A percentile compares a stretch with the other conserved stretches of the same genome.
Evolutionary conservation across 257 asterid species (phyloP).

Genomic region (Cordia subcordata): DNA sequence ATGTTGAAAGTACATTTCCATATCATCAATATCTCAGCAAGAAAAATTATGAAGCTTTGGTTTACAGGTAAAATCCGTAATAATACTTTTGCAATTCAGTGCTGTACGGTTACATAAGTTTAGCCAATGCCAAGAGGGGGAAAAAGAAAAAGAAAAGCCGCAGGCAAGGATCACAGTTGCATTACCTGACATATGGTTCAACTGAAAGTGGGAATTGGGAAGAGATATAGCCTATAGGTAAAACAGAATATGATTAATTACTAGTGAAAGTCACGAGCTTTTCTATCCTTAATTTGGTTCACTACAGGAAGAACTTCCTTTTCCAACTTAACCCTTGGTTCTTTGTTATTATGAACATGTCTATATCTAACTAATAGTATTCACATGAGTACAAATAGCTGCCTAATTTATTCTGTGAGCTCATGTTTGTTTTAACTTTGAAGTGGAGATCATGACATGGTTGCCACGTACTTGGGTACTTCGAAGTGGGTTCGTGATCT

Average conservation of each 20-base stretch:
- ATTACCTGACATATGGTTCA: no score
- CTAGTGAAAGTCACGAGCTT: no score
- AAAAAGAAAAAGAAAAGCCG: no score
- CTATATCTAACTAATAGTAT: neutral
- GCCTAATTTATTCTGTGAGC: neutral
- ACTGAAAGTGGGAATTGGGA: no score
- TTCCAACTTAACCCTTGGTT: neutral
- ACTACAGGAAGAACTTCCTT: no score
- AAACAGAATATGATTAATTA: no score
- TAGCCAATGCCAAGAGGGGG: no score
- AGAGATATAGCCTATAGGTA: no score
- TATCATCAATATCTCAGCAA: constrained; percentile 18
- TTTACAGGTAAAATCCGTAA: constrained; percentile 21
- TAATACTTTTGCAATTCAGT: no score
- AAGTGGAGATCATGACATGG: constrained; percentile 31
- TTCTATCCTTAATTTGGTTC: no score
- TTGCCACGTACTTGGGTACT: constrained; percentile 15
- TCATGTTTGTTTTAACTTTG: neutral
- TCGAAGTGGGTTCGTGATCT: constrained; percentile 18
- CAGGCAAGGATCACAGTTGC: no score
- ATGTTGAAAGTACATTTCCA: constrained; percentile 4
- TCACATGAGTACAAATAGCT: neutral
- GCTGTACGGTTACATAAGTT: no score
- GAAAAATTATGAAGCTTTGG: constrained; percentile 12
- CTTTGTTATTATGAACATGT: neutral